A percentile compares a stretch with the other conserved stretches of the same genome.
Evolutionary conservation across 441 rosid species (phyloP).

Genomic region (Biscutella auriculata): DNA sequence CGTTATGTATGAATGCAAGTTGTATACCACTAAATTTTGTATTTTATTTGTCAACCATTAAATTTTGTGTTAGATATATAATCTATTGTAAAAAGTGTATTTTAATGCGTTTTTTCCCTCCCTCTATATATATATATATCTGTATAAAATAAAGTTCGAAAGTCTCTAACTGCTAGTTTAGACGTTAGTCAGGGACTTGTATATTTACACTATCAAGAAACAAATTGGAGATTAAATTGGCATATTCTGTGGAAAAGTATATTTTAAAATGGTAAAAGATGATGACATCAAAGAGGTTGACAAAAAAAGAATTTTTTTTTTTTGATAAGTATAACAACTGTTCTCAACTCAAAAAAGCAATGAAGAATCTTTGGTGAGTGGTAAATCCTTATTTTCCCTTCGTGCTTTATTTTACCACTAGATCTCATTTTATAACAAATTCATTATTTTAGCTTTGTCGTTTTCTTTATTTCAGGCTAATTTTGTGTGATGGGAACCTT

Average conservation of each 20-base stretch:
- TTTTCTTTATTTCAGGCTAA: slow-evolving; percentile 34
- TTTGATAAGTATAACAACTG: slow-evolving; percentile 33
- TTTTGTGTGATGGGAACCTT: slow-evolving; percentile 72
- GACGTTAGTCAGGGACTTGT: no score
- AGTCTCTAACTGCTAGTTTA: no score
- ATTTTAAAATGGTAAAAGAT: slow-evolving; percentile 18
- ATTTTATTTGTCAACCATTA: no score
- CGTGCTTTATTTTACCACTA: slow-evolving; percentile 1
- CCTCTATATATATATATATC: no score
- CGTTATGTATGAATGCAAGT: no score
- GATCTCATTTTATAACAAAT: neutral
- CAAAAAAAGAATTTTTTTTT: slow-evolving; percentile 8
- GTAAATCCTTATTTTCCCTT: neutral
- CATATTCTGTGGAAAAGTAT: slow-evolving; percentile 47
- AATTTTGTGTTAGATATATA: no score
- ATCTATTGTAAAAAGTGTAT: no score
- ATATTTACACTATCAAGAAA: no score
- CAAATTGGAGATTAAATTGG: no score
- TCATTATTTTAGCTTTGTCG: neutral
- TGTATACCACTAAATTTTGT: no score
- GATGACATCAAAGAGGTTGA: slow-evolving; percentile 18
- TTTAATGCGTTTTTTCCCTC: no score
- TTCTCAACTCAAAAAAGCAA: slow-evolving; percentile 43
- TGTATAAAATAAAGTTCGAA: no score
- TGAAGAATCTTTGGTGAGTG: slow-evolving; percentile 60